Evolutionary conservation across 2,329 filamentous ascomycete genomes (phyloP).

Genomic region (Aspergillus ochraceus): DNA sequence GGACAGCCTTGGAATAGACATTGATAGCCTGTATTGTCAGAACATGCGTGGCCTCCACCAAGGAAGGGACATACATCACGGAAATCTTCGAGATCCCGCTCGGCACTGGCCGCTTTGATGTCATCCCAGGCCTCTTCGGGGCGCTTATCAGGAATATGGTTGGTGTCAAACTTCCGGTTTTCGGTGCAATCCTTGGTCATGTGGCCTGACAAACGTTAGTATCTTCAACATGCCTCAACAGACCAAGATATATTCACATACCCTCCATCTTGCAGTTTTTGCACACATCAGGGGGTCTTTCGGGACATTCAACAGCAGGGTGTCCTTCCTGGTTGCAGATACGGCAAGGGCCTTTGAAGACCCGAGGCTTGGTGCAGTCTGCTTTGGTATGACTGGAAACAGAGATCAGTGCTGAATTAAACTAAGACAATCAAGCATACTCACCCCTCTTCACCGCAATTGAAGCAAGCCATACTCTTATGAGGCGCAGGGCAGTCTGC

Average conservation of each 20-base stretch:
- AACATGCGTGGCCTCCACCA: neutral
- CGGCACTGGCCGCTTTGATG: constrained; percentile 50
- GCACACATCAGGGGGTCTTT: constrained; percentile 44
- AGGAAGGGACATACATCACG: constrained; percentile 36
- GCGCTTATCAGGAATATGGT: constrained; percentile 47
- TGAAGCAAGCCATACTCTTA: constrained; percentile 45
- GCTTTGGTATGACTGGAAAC: constrained; percentile 42
- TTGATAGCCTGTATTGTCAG: constrained; percentile 42
- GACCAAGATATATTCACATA: constrained; percentile 16
- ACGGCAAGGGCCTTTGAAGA: constrained; percentile 49
- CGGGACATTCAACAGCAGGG: constrained; percentile 45
- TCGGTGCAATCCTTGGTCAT: constrained; percentile 45
- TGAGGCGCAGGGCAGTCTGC: constrained; percentile 45
- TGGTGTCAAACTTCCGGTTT: constrained; percentile 46
- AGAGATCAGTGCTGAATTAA: constrained; percentile 1
- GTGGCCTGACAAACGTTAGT: constrained; percentile 39
- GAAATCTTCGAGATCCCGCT: constrained; percentile 53
- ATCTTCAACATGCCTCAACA: neutral
- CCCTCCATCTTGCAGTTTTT: constrained; percentile 50
- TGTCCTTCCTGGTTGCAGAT: constrained; percentile 50
- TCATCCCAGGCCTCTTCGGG: constrained; percentile 52
- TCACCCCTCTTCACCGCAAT: constrained; percentile 38
- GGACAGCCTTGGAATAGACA: constrained; percentile 52
- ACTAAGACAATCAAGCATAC: neutral
- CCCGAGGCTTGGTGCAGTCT: constrained; percentile 48